Evolutionary conservation across 345 rosid species (phyloP).

Genomic region (Syzygium oleosum): DNA sequence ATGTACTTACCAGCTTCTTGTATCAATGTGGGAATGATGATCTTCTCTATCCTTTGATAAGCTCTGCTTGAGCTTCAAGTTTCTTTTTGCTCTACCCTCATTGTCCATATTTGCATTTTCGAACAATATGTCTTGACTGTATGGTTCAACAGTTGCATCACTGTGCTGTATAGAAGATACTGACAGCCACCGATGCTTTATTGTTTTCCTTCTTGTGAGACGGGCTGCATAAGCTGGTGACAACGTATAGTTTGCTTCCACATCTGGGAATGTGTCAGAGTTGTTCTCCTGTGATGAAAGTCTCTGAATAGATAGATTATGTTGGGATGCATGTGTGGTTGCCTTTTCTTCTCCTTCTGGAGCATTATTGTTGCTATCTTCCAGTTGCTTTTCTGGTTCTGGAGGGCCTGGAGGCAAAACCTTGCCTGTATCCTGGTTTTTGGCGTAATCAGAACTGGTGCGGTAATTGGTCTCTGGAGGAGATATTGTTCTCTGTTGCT

Average conservation of each 20-base stretch:
- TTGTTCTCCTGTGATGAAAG: slow-evolving; percentile 1
- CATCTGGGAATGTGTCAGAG: background rate
- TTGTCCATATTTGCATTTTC: slow-evolving; percentile 8
- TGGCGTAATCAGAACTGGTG: background rate
- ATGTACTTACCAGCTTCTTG: slow-evolving; percentile 6
- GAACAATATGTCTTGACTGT: slow-evolving; percentile 22
- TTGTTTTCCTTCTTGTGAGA: background rate
- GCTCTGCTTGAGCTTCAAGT: background rate
- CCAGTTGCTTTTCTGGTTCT: background rate
- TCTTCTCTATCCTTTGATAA: background rate
- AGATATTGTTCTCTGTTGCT: background rate
- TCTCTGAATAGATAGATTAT: slow-evolving; percentile 2
- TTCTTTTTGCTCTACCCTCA: slow-evolving; percentile 6
- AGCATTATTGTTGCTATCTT: background rate
- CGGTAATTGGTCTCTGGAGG: background rate
- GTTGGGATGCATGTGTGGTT: background rate
- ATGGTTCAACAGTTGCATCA: slow-evolving; percentile 19
- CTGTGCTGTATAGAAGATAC: slow-evolving; percentile 21
- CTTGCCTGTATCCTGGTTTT: background rate
- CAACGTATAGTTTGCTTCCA: background rate
- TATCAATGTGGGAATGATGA: background rate
- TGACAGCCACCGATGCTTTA: slow-evolving; percentile 13
- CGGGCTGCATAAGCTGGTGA: background rate
- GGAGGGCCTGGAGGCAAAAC: background rate
- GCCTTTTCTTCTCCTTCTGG: background rate